Conservation (phyloP, 768 basidiomycete genomes). For the Hortiboletus flavorubellus region DNA sequence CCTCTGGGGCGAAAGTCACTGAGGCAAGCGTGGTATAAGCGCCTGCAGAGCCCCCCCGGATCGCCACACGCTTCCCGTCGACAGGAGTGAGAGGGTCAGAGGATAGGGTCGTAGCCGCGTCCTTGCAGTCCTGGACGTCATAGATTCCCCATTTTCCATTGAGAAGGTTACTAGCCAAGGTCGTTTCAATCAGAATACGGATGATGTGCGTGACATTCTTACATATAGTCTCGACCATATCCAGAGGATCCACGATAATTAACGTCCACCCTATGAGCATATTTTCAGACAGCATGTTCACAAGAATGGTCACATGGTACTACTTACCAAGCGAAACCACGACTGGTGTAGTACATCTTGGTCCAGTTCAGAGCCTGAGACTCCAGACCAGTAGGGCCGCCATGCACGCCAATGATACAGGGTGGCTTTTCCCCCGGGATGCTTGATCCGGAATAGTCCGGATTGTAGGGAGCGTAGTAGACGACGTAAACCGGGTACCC, state of each 20-base stretch:
- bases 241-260: slow-evolving; percentile 74
- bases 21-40: slow-evolving; percentile 62
- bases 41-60: slow-evolving; percentile 70
- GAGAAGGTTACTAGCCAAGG: slow-evolving; percentile 43
- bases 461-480: slow-evolving; percentile 62
- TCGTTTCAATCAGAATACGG: neutral
- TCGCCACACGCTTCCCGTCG: slow-evolving; percentile 58
- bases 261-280: slow-evolving; percentile 54
- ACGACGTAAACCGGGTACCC: slow-evolving; percentile 45
- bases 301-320: neutral
- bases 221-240: slow-evolving; percentile 65
- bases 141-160: slow-evolving; percentile 66
- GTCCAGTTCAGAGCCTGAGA: slow-evolving; percentile 47
- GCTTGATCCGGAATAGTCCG: slow-evolving; percentile 43
- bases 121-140: slow-evolving; percentile 59
- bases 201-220: neutral
- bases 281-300: slow-evolving; percentile 5
- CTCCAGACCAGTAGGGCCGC: slow-evolving; percentile 58
- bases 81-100: slow-evolving; percentile 36
- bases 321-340: slow-evolving; percentile 64
- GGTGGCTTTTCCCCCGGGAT: slow-evolving; percentile 56
- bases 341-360: slow-evolving; percentile 62
- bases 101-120: slow-evolving; percentile 33
- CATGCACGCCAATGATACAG: slow-evolving; percentile 60
- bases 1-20: slow-evolving; percentile 49